Evolutionary conservation across 225 moss, liverwort and hornwort species (phyloP), one percentile per base, ranked within the genome.

Genomic region (Ulota crispa): DNA sequence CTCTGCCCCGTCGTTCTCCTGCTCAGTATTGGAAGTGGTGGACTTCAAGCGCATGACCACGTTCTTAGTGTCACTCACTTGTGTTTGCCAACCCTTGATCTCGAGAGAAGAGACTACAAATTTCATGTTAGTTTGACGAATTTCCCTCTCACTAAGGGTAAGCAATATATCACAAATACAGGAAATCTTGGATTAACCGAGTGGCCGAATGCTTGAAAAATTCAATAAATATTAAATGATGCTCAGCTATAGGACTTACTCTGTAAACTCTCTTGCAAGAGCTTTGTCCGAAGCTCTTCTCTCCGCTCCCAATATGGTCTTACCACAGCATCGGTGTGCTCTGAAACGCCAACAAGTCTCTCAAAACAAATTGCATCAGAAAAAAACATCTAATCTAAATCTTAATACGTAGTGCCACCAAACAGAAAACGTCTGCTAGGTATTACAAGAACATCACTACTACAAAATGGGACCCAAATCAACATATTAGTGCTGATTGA

Each of bases 271-370:
- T 92, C 88, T 81, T 96, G 87, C 83, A 94, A 84, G 65, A 92
- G 91, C 85, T 88, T 94, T 53, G 80, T 37, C 80, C 93, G 98
- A 52, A 96, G 76, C 37, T 90, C 81, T 86, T 85, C 96, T 65
- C 87, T 99, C 30, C 88, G 91, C 64, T 93, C 90, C 85, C 93
- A 91, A 86, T 90, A 93, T 64, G 94, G 91, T 78, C 88, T 89
- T 80, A 93, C 96, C 30, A 99, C 80, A 79, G 90, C 89, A 81
- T 99, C 96, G 82, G 92, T 88, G 76, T 99, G 96, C 77, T 93
- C 96, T 98, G 88, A 79, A 79, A 76, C 66, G 9, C 65, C 75
- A 65, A 53, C 6, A 67, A 64, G 11, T 18, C 18, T 7, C 8
- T 55, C 27, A 52, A 20, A 39, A 30, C 37, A 34, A 69, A 69